Conservation (phyloP, 2,329 filamentous ascomycete genomes). For the Neopestalotiopsis clavispora region DNA sequence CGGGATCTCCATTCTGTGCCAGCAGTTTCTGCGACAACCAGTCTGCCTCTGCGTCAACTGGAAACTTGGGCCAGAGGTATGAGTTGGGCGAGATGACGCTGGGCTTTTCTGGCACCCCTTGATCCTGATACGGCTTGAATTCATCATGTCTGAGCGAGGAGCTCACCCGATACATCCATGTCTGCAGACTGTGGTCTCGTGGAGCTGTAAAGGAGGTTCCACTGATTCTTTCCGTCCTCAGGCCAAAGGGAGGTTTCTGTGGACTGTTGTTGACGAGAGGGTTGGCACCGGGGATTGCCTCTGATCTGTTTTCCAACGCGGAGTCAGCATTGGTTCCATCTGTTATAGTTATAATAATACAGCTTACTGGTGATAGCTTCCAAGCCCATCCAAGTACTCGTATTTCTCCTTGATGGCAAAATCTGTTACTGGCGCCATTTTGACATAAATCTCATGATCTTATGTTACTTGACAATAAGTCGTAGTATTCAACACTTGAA, state of each 20-base stretch:
- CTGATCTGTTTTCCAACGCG: conserved; percentile 57
- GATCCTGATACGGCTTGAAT: conserved; percentile 52
- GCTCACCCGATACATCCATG: conserved; percentile 74
- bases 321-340: background rate
- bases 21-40: conserved; percentile 70
- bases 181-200: conserved; percentile 70
- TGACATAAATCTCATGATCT: background rate
- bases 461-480: background rate
- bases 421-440: conserved; percentile 13
- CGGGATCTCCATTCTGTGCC: conserved; percentile 79
- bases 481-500: too few relatives aligned
- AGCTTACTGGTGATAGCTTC: conserved; percentile 9
- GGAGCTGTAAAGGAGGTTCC: conserved; percentile 75
- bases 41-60: conserved; percentile 62
- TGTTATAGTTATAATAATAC: background rate
- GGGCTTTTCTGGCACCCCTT: conserved; percentile 27
- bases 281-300: conserved; percentile 76
- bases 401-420: conserved; percentile 14
- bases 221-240: conserved; percentile 82
- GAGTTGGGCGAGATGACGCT: conserved; percentile 81
- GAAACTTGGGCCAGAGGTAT: conserved; percentile 78
- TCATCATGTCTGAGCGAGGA: conserved; percentile 66
- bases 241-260: conserved; percentile 76
- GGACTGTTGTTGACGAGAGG: conserved; percentile 81
- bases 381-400: conserved; percentile 9